These are phyloP conservation scores for Paramarasmius palmivorus DNA, from an alignment of 1,284 basidiomycete species.

Conservation along the genomic window DNA sequence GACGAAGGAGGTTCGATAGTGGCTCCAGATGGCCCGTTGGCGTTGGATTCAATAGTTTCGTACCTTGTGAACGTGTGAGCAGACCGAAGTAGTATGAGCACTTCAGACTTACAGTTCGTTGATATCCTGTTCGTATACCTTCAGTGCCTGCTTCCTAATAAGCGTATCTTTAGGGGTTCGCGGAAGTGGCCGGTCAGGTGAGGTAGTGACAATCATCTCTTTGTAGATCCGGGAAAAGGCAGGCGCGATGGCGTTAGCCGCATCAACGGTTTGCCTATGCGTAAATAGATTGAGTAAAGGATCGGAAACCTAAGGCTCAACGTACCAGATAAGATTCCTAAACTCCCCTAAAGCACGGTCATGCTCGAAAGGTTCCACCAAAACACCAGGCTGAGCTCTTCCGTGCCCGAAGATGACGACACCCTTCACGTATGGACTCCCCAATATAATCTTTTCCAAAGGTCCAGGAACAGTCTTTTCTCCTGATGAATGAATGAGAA, in stretches of 20 bases:
- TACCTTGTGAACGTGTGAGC: conserved; percentile 2
- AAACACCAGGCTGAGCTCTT: conserved; percentile 11
- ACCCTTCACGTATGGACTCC: conserved; percentile 1
- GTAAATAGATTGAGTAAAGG: background rate
- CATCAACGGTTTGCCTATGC: conserved; percentile 7
- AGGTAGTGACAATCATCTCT: conserved; percentile 14
- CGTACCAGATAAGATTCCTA: conserved; percentile 11
- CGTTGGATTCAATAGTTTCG: conserved; percentile 11
- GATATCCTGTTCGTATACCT: conserved; percentile 17
- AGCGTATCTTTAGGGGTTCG: conserved; percentile 20
- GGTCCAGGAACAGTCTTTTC: conserved; percentile 22
- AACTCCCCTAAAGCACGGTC: background rate
- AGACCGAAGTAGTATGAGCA: background rate
- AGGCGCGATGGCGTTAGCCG: conserved; percentile 8
- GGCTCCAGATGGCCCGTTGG: background rate
- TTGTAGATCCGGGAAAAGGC: conserved; percentile 10
- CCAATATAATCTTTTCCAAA: conserved; percentile 21
- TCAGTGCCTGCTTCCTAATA: conserved; percentile 12
- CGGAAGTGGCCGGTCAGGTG: conserved; percentile 14
- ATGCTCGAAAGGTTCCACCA: conserved; percentile 8
- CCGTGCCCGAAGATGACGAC: conserved; percentile 11
- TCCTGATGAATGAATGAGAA: conserved; percentile 19
- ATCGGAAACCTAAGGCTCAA: background rate
- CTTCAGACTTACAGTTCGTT: conserved; percentile 16
- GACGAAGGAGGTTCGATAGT: conserved; percentile 7